phyloP scores from a whole-genome alignment of 2,329 filamentous ascomycete species.

The Dactylellina leptospora region DNA sequence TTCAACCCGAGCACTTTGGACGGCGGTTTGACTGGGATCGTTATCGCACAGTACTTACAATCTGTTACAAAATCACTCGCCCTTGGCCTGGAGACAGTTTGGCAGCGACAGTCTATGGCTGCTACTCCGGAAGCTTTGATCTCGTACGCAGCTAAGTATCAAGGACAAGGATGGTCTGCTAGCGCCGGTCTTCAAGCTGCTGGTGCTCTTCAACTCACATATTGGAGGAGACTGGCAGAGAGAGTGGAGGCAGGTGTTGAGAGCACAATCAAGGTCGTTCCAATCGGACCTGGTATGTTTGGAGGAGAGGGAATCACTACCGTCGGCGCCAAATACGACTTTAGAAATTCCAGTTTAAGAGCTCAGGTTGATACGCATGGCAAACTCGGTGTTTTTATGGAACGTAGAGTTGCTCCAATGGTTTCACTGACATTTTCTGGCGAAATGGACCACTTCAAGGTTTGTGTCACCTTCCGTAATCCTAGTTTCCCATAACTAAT shows the following conservation, averaged over 20 bases:
- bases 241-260: constrained; percentile 97
- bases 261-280: constrained; percentile 83
- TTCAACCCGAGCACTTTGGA: constrained; percentile 95
- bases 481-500: constrained; percentile 47
- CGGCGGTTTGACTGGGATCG: constrained; percentile 91
- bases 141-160: constrained; percentile 92
- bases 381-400: constrained; percentile 88
- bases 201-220: constrained; percentile 86
- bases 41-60: constrained; percentile 94
- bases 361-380: constrained; percentile 95
- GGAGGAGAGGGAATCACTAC: constrained; percentile 89
- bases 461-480: constrained; percentile 65
- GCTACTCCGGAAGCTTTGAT: constrained; percentile 89
- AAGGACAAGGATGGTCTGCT: constrained; percentile 88
- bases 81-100: constrained; percentile 89
- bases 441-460: constrained; percentile 94
- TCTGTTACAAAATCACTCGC: constrained; percentile 86
- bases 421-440: constrained; percentile 94
- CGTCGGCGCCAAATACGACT: constrained; percentile 97
- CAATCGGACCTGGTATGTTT: constrained; percentile 76
- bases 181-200: constrained; percentile 88
- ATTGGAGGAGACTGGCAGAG: constrained; percentile 91
- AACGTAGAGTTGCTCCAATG: constrained; percentile 93
- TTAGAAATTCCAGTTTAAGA: constrained; percentile 92
- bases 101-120: constrained; percentile 84